These are phyloP conservation scores for Pneumocystis carinii DNA, from an alignment of 1,139 yeast species.

Conservation along the genomic window DNA sequence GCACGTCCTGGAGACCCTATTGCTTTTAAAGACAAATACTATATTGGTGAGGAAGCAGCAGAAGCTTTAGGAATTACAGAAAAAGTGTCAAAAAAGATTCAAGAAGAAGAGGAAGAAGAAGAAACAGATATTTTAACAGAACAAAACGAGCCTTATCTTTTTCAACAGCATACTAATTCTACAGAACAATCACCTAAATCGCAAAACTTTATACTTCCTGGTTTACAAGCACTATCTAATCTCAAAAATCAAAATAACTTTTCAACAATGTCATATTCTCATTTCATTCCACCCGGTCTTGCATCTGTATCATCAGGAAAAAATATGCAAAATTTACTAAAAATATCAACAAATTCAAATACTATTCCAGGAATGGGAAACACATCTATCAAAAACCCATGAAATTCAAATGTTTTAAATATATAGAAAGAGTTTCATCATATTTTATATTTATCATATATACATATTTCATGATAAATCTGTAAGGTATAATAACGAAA, in stretches of 20 bases:
- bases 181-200: background rate
- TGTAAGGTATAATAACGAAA: constrained; percentile 65
- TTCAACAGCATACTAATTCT: background rate
- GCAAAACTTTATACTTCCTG: background rate
- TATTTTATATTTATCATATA: background rate
- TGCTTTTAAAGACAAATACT: constrained; percentile 69
- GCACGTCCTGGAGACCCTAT: constrained; percentile 80
- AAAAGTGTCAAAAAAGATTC: background rate
- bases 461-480: constrained; percentile 1
- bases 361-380: background rate
- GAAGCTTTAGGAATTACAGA: constrained; percentile 3
- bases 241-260: background rate
- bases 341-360: background rate
- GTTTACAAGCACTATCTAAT: background rate
- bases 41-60: constrained; percentile 20
- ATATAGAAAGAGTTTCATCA: background rate
- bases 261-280: background rate
- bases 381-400: background rate
- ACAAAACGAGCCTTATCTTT: constrained; percentile 4
- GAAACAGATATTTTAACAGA: constrained; percentile 7
- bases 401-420: background rate
- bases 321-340: background rate
- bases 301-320: background rate
- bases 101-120: constrained; percentile 4
- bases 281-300: constrained; percentile 1